A percentile compares a stretch with the other conserved stretches of the same genome.
phyloP scores from a whole-genome alignment of 768 basidiomycete species.

The Sporobolomyces pararoseus region DNA sequence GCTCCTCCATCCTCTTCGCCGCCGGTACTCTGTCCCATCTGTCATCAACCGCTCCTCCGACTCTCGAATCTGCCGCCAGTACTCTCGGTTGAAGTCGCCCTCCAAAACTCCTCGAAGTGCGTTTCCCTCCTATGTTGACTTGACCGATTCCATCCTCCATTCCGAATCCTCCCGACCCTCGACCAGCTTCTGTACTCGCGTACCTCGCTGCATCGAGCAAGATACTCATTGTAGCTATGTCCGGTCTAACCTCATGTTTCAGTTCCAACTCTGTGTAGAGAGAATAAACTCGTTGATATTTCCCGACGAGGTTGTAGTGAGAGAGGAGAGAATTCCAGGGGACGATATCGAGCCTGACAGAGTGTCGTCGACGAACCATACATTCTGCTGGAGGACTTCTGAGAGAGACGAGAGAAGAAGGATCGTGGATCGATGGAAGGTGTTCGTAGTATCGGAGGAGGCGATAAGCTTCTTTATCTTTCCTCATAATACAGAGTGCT shows the following conservation, averaged over 20 bases:
- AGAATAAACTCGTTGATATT: background rate
- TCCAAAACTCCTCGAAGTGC: background rate
- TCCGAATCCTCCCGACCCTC: constrained; percentile 15
- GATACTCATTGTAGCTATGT: constrained; percentile 34
- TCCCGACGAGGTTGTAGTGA: background rate
- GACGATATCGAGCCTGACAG: constrained; percentile 21
- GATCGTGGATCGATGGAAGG: background rate
- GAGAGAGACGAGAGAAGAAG: background rate
- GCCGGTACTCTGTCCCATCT: constrained; percentile 31
- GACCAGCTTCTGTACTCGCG: constrained; percentile 25
- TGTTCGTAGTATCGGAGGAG: constrained; percentile 1
- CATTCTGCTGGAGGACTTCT: background rate
- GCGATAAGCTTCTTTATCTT: background rate
- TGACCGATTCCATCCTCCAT: constrained; percentile 5
- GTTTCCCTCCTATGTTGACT: background rate
- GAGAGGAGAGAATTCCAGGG: constrained; percentile 32
- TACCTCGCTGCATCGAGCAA: constrained; percentile 34
- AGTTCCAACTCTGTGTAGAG: background rate
- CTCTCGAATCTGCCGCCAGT: background rate
- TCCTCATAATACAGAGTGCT: background rate
- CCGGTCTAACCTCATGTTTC: constrained; percentile 23
- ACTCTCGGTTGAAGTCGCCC: too few species aligned
- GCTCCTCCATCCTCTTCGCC: constrained; percentile 8
- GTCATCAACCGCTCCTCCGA: constrained; percentile 16
- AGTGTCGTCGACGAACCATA: background rate